phyloP scores from a whole-genome alignment of 2,329 filamentous ascomycete genomes.

The Sclerotinia glacialis region DNA sequence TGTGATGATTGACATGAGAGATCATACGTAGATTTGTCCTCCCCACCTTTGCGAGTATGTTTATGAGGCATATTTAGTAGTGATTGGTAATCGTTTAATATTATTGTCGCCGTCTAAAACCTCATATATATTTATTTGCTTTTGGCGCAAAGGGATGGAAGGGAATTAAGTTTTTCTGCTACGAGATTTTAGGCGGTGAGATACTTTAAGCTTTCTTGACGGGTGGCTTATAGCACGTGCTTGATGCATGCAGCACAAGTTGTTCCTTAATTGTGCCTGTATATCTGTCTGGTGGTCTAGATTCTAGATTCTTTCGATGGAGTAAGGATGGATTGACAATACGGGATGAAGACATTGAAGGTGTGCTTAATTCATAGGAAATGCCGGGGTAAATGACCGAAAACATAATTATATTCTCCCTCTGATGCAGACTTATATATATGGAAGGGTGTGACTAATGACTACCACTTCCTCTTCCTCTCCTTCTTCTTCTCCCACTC shows the following conservation, averaged over 20 bases:
- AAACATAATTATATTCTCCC: not conserved
- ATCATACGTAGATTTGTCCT: constrained; percentile 53
- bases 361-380: not conserved
- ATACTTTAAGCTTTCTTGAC: not conserved
- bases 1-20: not conserved
- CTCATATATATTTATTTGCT: not conserved
- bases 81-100: not conserved
- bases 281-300: too few species aligned
- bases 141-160: not conserved
- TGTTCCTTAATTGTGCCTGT: not conserved
- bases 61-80: constrained; percentile 72
- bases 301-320: not conserved
- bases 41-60: constrained; percentile 66
- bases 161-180: constrained; percentile 16
- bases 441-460: not conserved
- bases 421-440: too few species aligned
- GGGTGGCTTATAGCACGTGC: constrained; percentile 12
- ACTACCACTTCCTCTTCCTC: not conserved
- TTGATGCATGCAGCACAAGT: not conserved
- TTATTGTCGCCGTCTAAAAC: not conserved
- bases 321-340: not conserved
- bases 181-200: not conserved
- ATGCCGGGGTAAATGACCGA: not conserved
- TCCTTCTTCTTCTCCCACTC: not conserved
- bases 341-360: not conserved